A percentile compares a stretch with the other conserved stretches of the same genome.
Conservation (phyloP, 202 grass and related monocot species). For the Zizania palustris region DNA sequence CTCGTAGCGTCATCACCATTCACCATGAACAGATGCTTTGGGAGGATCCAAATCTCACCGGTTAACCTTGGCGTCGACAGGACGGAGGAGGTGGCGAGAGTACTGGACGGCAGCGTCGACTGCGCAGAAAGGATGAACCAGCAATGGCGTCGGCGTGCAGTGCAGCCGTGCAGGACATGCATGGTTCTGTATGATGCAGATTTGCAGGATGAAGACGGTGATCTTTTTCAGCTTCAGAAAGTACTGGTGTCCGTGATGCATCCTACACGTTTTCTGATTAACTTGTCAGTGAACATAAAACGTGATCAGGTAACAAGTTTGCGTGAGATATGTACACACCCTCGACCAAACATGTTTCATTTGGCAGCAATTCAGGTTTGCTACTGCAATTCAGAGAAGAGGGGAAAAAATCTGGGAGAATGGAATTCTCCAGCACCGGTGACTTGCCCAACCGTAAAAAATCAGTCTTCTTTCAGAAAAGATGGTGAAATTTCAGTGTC, state of each 20-base stretch:
- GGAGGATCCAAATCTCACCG: too few relatives aligned
- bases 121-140: conserved; percentile 26
- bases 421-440: not conserved
- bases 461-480: too few relatives aligned
- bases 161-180: not conserved
- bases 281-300: not conserved
- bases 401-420: not conserved
- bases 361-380: not conserved
- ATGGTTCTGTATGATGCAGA: not conserved
- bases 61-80: conserved; percentile 20
- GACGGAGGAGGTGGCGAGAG: conserved; percentile 40
- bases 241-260: too few relatives aligned
- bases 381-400: not conserved
- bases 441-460: not conserved
- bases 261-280: not conserved
- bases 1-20: too few relatives aligned
- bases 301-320: not conserved
- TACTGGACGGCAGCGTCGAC: conserved; percentile 48
- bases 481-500: not conserved
- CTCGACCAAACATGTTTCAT: not conserved
- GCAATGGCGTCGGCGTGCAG: not conserved
- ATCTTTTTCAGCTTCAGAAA: too few relatives aligned
- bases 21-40: too few relatives aligned
- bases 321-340: not conserved
- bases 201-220: not conserved